Evolutionary conservation across 2,329 filamentous ascomycete genomes (phyloP), one percentile per base, ranked within the genome.

Genomic region (Claviceps citrina): DNA sequence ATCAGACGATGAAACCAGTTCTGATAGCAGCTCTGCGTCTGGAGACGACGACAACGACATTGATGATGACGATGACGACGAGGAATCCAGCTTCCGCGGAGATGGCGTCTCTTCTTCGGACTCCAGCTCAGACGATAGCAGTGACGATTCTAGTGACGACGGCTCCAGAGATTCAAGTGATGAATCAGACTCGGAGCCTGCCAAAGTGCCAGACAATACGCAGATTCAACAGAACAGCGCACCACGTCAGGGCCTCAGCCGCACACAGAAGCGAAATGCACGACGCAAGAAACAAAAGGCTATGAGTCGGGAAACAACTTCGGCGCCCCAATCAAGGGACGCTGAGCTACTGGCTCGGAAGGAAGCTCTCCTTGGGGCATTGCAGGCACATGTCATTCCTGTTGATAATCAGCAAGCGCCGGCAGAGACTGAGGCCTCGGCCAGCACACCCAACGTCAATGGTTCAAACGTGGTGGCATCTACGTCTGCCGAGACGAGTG

Each of bases 181-280:
- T 15, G 39, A 25, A 12, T 40, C 43, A 3, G 36, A 31, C 8
- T 42, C 44, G 10, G 48, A 47, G 15, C 47, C 54, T 4, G 49
- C 52, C 22, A 37, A 37, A 20, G 33, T n/a, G 7, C 13, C 27
- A 32, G 8, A 9, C 9, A 25, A 18, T 9, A n/a, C 6, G 13
- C 19, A 20, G 20, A 13, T 15, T 15, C n/a, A 31, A 27, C 18
- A 20, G 28, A 36, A 25, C 33, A 36, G 15, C 8, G 31, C 32
- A 22, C 43, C 63, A 5, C 56, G 56, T 1, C 44, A 51, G 13
- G 65, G 66, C 2, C 52, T 66, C 37, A 53, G 55, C 0, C 58
- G 49, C 26, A 75, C 71, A 0, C 65, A 67, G 46, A 69, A 62
- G 44, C 63, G 71, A 5, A 76, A 76, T 44, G 63, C 62, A 7